phyloP scores from a whole-genome alignment of 192 early-diverging fungal genomes.

The Umbelopsis vinacea region DNA sequence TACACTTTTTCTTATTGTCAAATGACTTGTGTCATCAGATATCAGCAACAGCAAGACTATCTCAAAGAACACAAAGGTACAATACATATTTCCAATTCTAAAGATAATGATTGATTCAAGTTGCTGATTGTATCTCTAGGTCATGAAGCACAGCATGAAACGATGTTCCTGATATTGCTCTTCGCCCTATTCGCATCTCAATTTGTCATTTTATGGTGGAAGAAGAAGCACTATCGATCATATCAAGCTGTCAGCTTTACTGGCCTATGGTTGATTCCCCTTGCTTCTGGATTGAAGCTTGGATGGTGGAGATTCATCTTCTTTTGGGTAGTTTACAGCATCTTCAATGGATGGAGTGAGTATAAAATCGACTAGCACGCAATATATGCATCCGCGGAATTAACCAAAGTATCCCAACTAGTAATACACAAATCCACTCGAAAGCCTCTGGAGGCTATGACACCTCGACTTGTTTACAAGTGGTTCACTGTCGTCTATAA shows the following conservation, averaged over 20 bases:
- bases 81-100: background rate
- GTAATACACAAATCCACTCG: constrained; percentile 58
- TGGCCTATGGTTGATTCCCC: constrained; percentile 53
- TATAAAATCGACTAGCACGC: background rate
- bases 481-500: constrained; percentile 65
- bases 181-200: constrained; percentile 58
- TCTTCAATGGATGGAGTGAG: constrained; percentile 42
- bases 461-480: constrained; percentile 63
- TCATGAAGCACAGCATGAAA: constrained; percentile 57
- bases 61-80: constrained; percentile 39
- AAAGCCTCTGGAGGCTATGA: constrained; percentile 63
- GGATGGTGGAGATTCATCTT: constrained; percentile 42
- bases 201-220: constrained; percentile 64
- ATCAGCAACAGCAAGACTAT: constrained; percentile 35
- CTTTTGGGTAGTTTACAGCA: constrained; percentile 37
- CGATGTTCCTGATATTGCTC: constrained; percentile 62
- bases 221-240: constrained; percentile 60
- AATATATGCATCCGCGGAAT: background rate
- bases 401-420: constrained; percentile 22
- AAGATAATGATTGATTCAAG: background rate
- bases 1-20: constrained; percentile 2
- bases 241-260: constrained; percentile 55
- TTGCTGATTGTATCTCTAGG: constrained; percentile 30
- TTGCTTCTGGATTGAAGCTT: constrained; percentile 36
- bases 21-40: constrained; percentile 32